Evolutionary conservation across 2,329 filamentous ascomycete genomes (phyloP).

Genomic region (Ceratocystis lukuohia): DNA sequence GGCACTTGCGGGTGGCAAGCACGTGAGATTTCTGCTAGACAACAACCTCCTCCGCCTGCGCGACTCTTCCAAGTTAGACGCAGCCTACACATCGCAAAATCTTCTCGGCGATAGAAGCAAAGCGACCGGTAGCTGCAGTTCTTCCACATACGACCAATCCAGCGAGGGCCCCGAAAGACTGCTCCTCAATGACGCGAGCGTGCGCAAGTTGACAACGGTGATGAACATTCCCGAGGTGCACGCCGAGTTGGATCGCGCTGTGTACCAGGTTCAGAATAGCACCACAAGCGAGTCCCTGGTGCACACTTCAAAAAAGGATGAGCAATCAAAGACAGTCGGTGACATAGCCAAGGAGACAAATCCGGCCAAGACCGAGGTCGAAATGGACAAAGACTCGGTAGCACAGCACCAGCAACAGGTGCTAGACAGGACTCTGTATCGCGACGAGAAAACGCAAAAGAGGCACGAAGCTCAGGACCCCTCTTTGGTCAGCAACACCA

Average conservation of each 20-base stretch:
- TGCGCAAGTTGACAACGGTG: slow-evolving; percentile 31
- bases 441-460: not conserved
- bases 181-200: slow-evolving; percentile 21
- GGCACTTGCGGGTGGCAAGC: slow-evolving; percentile 70
- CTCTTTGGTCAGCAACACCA: not conserved
- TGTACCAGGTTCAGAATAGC: slow-evolving; percentile 54
- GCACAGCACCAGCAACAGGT: not conserved
- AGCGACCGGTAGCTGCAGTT: slow-evolving; percentile 21
- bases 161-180: slow-evolving; percentile 20
- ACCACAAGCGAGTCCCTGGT: slow-evolving; percentile 30
- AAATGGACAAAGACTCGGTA: not conserved
- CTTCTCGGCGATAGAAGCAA: slow-evolving; percentile 19
- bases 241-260: slow-evolving; percentile 59
- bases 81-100: slow-evolving; percentile 44
- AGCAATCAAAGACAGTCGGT: not conserved
- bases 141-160: not conserved
- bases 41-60: slow-evolving; percentile 54
- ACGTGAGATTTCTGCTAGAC: slow-evolving; percentile 67
- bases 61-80: slow-evolving; percentile 57
- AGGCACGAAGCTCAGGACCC: not conserved
- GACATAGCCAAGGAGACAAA: not conserved
- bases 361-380: not conserved
- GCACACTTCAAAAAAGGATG: not conserved
- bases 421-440: not conserved
- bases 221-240: slow-evolving; percentile 57